Evolutionary conservation across 2,329 filamentous ascomycete species (phyloP).

Genomic region (Fusarium sp.): DNA sequence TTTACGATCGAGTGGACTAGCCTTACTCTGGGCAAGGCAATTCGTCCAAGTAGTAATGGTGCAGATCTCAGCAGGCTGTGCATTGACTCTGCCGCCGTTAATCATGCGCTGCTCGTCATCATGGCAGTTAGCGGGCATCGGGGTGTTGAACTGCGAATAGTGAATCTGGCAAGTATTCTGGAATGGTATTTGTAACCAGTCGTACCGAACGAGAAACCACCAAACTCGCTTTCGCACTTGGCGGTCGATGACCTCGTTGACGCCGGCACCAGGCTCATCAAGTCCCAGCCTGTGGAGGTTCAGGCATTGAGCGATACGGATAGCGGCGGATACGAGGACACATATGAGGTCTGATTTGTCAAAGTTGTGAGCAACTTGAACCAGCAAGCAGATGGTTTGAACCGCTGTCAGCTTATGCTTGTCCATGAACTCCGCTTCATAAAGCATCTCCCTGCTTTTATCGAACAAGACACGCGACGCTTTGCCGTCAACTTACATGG

Average conservation of each 20-base stretch:
- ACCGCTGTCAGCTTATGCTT: neutral
- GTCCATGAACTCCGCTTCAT: neutral
- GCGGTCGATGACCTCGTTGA: neutral
- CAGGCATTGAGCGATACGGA: neutral
- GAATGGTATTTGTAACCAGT: constrained; percentile 3
- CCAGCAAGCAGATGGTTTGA: neutral
- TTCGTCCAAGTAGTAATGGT: neutral
- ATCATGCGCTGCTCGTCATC: neutral
- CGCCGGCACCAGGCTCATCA: fast-evolving
- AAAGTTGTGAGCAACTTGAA: neutral
- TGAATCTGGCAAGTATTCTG: constrained; percentile 7
- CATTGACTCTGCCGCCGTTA: neutral
- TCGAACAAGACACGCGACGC: neutral
- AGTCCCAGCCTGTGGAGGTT: neutral
- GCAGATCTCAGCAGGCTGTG: neutral
- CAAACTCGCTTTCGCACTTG: neutral
- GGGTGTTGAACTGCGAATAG: neutral
- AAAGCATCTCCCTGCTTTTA: neutral
- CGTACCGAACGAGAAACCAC: constrained; percentile 10
- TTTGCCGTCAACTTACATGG: fast-evolving
- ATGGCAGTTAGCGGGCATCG: neutral
- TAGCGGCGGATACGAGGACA: neutral
- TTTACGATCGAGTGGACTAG: fast-evolving
- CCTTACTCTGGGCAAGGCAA: neutral
- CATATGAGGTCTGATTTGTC: neutral